These are phyloP conservation scores for Crithidia fasciculata DNA, from an alignment of 208 protist genomes.

Conservation along the genomic window DNA sequence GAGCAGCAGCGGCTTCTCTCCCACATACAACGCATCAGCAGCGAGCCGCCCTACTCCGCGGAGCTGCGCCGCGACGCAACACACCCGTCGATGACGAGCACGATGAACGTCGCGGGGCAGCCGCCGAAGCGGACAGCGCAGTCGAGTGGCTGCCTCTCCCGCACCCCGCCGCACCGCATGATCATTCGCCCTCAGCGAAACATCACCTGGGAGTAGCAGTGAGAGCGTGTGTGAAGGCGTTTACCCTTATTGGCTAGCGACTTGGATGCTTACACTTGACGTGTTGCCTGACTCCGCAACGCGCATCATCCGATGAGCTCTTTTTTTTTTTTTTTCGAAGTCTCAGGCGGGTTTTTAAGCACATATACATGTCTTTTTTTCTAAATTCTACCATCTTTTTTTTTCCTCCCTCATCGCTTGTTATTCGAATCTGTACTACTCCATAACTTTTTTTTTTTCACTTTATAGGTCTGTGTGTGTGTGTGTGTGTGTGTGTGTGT, in stretches of 20 bases:
- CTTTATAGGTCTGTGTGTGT: neutral
- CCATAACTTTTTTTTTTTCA: slow-evolving; percentile 5
- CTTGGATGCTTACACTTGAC: too few species aligned
- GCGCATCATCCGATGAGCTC: too few species aligned
- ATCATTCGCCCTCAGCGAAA: neutral
- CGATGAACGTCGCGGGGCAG: neutral
- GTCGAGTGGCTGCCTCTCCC: neutral
- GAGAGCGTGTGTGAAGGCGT: too few species aligned
- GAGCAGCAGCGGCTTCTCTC: slow-evolving; percentile 8
- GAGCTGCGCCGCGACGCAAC: slow-evolving; percentile 1
- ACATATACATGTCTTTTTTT: neutral
- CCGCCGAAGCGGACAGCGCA: neutral
- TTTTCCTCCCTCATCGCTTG: slow-evolving; percentile 4
- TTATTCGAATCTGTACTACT: neutral
- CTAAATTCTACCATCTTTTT: neutral
- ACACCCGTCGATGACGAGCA: neutral
- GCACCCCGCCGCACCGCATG: neutral
- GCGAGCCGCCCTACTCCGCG: neutral
- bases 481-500: neutral
- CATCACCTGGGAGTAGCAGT: neutral
- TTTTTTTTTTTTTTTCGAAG: too few species aligned
- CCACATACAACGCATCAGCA: neutral
- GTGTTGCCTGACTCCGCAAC: too few species aligned
- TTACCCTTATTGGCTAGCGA: too few species aligned
- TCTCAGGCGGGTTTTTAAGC: too few species aligned